Conservation (phyloP, 352 stramenopile genomes). For the Phytophthora hybrid region DNA sequence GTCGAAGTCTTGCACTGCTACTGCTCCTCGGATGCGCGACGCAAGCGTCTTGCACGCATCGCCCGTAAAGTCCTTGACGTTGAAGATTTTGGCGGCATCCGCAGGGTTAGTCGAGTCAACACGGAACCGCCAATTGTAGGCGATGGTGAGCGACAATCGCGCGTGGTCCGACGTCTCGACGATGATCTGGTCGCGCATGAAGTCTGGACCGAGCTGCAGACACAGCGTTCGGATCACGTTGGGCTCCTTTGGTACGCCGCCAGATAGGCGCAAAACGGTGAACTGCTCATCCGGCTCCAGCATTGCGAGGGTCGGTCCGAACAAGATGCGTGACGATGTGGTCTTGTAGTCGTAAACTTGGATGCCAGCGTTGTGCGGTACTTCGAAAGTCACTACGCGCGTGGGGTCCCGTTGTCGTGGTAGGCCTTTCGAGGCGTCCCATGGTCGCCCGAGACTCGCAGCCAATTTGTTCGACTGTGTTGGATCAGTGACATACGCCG, state of each 20-base stretch:
- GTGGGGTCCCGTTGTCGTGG: constrained; percentile 57
- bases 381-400: constrained; percentile 80
- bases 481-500: constrained; percentile 69
- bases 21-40: constrained; percentile 77
- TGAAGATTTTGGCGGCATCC: constrained; percentile 80
- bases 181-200: constrained; percentile 88
- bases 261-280: constrained; percentile 76
- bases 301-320: constrained; percentile 84
- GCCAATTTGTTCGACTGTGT: constrained; percentile 35
- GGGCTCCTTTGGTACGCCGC: constrained; percentile 74
- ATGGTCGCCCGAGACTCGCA: constrained; percentile 33
- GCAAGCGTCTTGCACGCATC: constrained; percentile 86
- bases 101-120: constrained; percentile 59
- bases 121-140: constrained; percentile 88
- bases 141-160: constrained; percentile 76
- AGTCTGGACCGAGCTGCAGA: constrained; percentile 82
- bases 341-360: constrained; percentile 90
- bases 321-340: constrained; percentile 82
- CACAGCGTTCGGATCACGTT: constrained; percentile 85
- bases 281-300: constrained; percentile 86
- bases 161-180: constrained; percentile 86
- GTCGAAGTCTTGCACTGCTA: constrained; percentile 79
- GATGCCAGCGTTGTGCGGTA: constrained; percentile 83
- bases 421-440: constrained; percentile 11
- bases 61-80: constrained; percentile 83